phyloP scores from a whole-genome alignment of 2,329 filamentous ascomycete species.

The Cordyceps javanica region DNA sequence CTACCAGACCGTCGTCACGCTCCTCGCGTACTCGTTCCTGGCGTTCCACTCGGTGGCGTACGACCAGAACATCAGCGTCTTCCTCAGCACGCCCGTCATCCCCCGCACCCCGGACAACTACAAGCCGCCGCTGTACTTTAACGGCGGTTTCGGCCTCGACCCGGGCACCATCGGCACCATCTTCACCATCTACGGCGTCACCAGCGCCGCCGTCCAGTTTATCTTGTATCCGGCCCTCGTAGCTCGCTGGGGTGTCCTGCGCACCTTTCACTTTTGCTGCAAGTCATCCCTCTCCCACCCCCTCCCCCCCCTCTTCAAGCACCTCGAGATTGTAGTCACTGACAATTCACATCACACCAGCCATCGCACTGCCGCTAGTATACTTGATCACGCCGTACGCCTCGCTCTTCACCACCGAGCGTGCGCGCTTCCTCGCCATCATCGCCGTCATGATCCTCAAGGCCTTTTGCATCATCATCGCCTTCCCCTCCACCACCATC shows the following conservation, averaged over 20 bases:
- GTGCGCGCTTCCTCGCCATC: slow-evolving; percentile 53
- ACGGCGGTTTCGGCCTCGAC: slow-evolving; percentile 69
- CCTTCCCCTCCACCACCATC: slow-evolving; percentile 85
- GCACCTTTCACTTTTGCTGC: slow-evolving; percentile 62
- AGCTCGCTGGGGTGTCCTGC: slow-evolving; percentile 64
- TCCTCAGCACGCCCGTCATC: slow-evolving; percentile 67
- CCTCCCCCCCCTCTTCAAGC: not conserved
- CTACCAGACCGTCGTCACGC: slow-evolving; percentile 65
- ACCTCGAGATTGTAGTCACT: not conserved
- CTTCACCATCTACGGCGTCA: slow-evolving; percentile 76
- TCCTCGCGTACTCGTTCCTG: slow-evolving; percentile 73
- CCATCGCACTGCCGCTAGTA: slow-evolving; percentile 62
- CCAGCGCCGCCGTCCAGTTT: slow-evolving; percentile 79
- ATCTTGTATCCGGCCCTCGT: slow-evolving; percentile 75
- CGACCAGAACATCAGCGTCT: slow-evolving; percentile 84
- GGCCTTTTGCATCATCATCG: slow-evolving; percentile 70
- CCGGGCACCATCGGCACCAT: slow-evolving; percentile 75
- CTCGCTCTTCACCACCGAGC: slow-evolving; percentile 48
- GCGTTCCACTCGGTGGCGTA: slow-evolving; percentile 78
- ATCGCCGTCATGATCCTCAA: slow-evolving; percentile 67
- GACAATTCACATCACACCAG: slow-evolving; percentile 24
- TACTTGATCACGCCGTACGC: slow-evolving; percentile 82
- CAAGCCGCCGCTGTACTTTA: slow-evolving; percentile 71
- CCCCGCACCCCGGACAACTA: slow-evolving; percentile 53
- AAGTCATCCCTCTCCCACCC: slow-evolving; percentile 19